Percentiles rank a stretch among this genome's conserved stretches.
Evolutionary conservation across 202 grass and related monocot species (phyloP).

Genomic region (Alloteropsis angusta): DNA sequence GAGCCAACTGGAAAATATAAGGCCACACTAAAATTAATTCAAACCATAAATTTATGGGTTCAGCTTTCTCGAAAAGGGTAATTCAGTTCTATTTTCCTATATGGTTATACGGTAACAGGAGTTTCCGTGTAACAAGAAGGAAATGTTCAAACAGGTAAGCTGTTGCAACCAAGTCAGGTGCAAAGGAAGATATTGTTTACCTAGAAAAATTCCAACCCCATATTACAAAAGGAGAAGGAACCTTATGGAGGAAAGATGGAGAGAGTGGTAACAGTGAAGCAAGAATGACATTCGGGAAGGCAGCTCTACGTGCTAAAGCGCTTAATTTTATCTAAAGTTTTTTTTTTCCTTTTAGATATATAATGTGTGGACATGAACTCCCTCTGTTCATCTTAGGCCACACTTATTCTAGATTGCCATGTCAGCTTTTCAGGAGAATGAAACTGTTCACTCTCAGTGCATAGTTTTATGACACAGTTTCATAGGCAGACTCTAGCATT

Average conservation of each 20-base stretch:
- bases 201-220: not conserved
- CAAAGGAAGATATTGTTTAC: not conserved
- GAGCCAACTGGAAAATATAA: slow-evolving; percentile 50
- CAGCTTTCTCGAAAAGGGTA: not conserved
- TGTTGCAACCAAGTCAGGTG: not conserved
- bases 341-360: not conserved
- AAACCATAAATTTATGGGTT: not conserved
- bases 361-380: not conserved
- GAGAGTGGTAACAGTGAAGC: no score
- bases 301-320: no score
- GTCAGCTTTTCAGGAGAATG: no score
- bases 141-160: not conserved
- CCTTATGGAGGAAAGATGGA: not conserved
- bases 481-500: no score
- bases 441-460: no score
- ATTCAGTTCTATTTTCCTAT: not conserved
- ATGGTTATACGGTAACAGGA: not conserved
- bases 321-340: no score
- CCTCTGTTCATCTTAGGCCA: not conserved
- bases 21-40: not conserved
- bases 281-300: no score
- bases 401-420: not conserved
- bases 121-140: not conserved
- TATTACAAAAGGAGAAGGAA: not conserved
- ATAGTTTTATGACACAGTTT: no score